Evolutionary conservation across 257 asterid genomes (phyloP).

Genomic region (Scutellaria barbata): DNA sequence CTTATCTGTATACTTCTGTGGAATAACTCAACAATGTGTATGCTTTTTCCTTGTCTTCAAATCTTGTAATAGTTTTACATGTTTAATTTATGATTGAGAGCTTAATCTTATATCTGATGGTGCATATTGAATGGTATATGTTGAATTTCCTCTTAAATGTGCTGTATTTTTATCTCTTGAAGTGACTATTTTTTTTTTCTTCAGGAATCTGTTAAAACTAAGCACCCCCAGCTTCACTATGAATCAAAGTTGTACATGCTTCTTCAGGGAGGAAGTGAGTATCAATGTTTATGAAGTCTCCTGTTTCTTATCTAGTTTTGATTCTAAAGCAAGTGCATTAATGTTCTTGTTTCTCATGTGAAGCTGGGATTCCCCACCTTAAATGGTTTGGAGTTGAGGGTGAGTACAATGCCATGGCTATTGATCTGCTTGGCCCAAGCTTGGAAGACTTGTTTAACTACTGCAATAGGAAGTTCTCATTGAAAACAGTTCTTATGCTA

Average conservation of each 20-base stretch:
- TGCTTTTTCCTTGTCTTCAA: not conserved
- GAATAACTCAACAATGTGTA: conserved; percentile 13
- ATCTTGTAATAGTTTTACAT: conserved; percentile 17
- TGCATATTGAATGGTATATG: conserved; percentile 11
- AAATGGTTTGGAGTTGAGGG: conserved; percentile 99
- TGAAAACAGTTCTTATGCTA: conserved; percentile 93
- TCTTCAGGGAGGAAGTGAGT: conserved; percentile 99
- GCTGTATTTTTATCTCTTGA: conserved; percentile 30
- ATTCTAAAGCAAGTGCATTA: conserved; percentile 11
- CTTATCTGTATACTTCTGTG: conserved; percentile 5
- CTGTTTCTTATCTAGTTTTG: not conserved
- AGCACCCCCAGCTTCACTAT: conserved; percentile 97
- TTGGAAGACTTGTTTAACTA: conserved; percentile 93
- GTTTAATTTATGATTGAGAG: conserved; percentile 13
- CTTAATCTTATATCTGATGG: conserved; percentile 1
- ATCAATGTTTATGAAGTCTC: conserved; percentile 12
- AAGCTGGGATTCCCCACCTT: conserved; percentile 95
- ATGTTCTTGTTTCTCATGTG: conserved; percentile 37
- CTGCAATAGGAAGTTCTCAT: conserved; percentile 83
- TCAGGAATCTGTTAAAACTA: conserved; percentile 91
- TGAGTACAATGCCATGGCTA: conserved; percentile 91
- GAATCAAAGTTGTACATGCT: conserved; percentile 95
- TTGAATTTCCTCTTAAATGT: conserved; percentile 18
- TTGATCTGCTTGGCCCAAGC: conserved; percentile 97
- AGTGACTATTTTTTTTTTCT: conserved; percentile 6